Percentiles rank a stretch among this genome's conserved stretches.
Evolutionary conservation across 768 basidiomycete genomes (phyloP).

Genomic region (Hygrocybe coccinea): DNA sequence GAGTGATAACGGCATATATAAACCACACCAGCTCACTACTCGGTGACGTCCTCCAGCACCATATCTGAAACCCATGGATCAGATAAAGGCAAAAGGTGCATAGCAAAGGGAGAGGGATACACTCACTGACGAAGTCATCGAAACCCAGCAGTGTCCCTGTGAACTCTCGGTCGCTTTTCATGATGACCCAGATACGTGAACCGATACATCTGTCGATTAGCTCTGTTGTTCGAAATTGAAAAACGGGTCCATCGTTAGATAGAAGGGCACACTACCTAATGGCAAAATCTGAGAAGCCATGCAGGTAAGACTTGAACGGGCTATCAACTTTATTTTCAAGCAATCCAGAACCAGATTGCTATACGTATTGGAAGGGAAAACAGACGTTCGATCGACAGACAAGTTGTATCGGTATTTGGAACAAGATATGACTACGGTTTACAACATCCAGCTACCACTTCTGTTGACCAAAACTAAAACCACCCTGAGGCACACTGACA

Average conservation of each 20-base stretch:
- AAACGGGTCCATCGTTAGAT: background rate
- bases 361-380: too few species aligned
- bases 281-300: slow-evolving; percentile 96
- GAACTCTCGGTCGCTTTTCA: slow-evolving; percentile 97
- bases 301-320: too few species aligned
- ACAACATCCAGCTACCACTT: slow-evolving; percentile 14
- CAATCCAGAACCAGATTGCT: too few species aligned
- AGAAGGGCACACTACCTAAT: slow-evolving; percentile 50
- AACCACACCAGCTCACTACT: slow-evolving; percentile 62
- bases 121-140: slow-evolving; percentile 99
- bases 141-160: slow-evolving; percentile 92
- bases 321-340: too few species aligned
- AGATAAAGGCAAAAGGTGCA: background rate
- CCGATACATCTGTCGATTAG: slow-evolving; percentile 97
- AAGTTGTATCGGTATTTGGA: slow-evolving; percentile 5
- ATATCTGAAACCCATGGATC: slow-evolving; percentile 51
- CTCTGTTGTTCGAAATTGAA: slow-evolving; percentile 43
- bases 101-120: background rate
- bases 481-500: slow-evolving; percentile 86
- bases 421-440: background rate
- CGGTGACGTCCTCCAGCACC: slow-evolving; percentile 94
- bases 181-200: slow-evolving; percentile 95
- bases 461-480: slow-evolving; percentile 88
- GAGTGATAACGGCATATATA: background rate
- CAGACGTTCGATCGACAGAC: slow-evolving; percentile 14